Percentiles rank a stretch among this genome's conserved stretches.
Conservation (phyloP, 2,329 filamentous ascomycete genomes). For the Pleoardoris graminearum region DNA sequence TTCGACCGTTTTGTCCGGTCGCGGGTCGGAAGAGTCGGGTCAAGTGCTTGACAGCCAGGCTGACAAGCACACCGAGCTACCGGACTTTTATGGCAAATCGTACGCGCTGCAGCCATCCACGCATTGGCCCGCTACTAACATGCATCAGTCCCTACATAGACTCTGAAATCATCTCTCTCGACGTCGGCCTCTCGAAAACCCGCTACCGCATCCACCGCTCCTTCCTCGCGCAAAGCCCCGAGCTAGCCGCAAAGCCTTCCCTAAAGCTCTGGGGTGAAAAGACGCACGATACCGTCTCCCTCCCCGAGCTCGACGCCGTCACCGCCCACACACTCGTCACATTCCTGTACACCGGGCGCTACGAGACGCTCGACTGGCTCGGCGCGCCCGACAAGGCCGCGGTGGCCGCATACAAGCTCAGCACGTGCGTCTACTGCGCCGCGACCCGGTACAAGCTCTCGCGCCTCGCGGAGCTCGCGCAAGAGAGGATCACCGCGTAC, state of each 20-base stretch:
- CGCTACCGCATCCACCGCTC: constrained; percentile 31
- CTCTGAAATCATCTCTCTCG: constrained; percentile 21
- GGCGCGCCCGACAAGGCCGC: constrained; percentile 5
- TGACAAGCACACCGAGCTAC: constrained; percentile 7
- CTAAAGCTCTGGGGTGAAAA: constrained; percentile 16
- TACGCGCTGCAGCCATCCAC: constrained; percentile 5
- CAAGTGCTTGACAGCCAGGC: constrained; percentile 10
- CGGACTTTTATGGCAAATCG: constrained; percentile 18
- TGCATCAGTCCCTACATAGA: constrained; percentile 24
- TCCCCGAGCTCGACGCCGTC: constrained; percentile 29
- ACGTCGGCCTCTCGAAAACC: constrained; percentile 22
- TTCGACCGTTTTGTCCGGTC: constrained; percentile 9
- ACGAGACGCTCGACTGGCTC: constrained; percentile 18
- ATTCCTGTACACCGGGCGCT: constrained; percentile 30
- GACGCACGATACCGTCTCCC: constrained; percentile 15
- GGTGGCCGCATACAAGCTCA: constrained; percentile 20
- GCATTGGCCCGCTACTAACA: neutral
- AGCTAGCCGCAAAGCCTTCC: constrained; percentile 20
- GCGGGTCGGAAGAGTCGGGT: constrained; percentile 12
- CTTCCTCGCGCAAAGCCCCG: constrained; percentile 28
- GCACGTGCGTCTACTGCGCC: constrained; percentile 32
- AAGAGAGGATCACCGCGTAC: constrained; percentile 22
- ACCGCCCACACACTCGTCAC: constrained; percentile 31
- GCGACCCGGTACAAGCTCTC: constrained; percentile 31
- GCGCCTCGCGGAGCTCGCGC: constrained; percentile 29